phyloP scores from a whole-genome alignment of 2,329 filamentous ascomycete genomes.

The Fusarium nematophilum region DNA sequence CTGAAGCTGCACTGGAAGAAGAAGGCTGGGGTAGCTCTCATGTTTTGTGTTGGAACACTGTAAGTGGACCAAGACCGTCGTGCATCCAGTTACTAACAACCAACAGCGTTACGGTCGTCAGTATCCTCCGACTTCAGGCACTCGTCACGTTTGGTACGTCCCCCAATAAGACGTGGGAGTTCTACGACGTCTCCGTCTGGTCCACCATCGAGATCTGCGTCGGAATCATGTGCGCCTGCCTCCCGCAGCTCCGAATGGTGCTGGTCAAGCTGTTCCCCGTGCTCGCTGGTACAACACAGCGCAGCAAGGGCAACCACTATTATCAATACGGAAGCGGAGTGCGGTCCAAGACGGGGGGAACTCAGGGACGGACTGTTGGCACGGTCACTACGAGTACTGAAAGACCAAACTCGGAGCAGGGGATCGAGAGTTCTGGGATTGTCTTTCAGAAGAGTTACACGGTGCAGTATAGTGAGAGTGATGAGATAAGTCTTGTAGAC shows the following conservation, averaged over 20 bases:
- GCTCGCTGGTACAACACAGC: neutral
- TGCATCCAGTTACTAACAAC: slow-evolving; percentile 6
- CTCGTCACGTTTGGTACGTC: slow-evolving; percentile 47
- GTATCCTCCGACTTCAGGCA: slow-evolving; percentile 51
- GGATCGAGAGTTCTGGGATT: neutral
- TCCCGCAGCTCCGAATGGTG: slow-evolving; percentile 51
- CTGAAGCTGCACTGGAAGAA: slow-evolving; percentile 60
- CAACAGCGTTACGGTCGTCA: slow-evolving; percentile 51
- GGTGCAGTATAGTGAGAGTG: slow-evolving; percentile 6
- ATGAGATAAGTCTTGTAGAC: slow-evolving; percentile 2
- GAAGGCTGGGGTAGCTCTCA: slow-evolving; percentile 60
- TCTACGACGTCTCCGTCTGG: slow-evolving; percentile 48
- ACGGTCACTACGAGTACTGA: neutral
- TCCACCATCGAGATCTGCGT: slow-evolving; percentile 54
- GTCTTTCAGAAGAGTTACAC: neutral
- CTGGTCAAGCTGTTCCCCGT: slow-evolving; percentile 53
- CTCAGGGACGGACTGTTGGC: neutral
- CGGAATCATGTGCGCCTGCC: slow-evolving; percentile 53
- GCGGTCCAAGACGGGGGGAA: neutral
- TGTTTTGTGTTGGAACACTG: slow-evolving; percentile 64
- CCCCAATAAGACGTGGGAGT: slow-evolving; percentile 51
- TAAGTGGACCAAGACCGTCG: slow-evolving; percentile 40
- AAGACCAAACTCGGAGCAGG: neutral
- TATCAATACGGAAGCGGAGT: neutral
- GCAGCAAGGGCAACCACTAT: slow-evolving; percentile 1